Conservation (phyloP, 306 rosid genomes). For the Vicia villosa region DNA sequence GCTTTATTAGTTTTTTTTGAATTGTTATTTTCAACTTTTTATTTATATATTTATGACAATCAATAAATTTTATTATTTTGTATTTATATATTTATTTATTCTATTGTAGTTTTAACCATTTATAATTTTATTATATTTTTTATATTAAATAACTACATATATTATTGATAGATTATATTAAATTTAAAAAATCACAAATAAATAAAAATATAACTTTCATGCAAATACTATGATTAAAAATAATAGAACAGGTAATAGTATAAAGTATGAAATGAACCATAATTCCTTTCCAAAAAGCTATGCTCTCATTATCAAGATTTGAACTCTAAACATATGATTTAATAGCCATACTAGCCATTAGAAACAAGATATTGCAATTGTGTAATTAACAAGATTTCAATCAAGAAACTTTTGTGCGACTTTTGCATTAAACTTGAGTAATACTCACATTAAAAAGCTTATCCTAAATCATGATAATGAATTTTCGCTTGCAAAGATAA, state of each 20-base stretch:
- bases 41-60: too few relatives aligned
- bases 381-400: constrained; percentile 31
- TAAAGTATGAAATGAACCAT: background rate
- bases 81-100: too few relatives aligned
- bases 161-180: too few relatives aligned
- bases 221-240: too few relatives aligned
- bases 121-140: too few relatives aligned
- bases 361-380: background rate
- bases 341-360: background rate
- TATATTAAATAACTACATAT: too few relatives aligned
- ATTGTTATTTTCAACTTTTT: too few relatives aligned
- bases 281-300: background rate
- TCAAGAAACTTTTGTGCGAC: constrained; percentile 2
- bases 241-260: background rate
- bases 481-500: constrained; percentile 41
- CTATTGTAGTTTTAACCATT: too few relatives aligned
- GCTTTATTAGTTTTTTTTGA: too few relatives aligned
- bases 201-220: too few relatives aligned
- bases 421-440: constrained; percentile 34
- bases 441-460: constrained; percentile 41
- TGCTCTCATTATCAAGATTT: background rate
- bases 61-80: too few relatives aligned
- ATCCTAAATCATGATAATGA: constrained; percentile 40
- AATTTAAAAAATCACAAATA: too few relatives aligned
- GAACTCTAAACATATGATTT: background rate